Conservation (phyloP, 2,329 filamentous ascomycete species). For the Cladophialophora immunda region DNA sequence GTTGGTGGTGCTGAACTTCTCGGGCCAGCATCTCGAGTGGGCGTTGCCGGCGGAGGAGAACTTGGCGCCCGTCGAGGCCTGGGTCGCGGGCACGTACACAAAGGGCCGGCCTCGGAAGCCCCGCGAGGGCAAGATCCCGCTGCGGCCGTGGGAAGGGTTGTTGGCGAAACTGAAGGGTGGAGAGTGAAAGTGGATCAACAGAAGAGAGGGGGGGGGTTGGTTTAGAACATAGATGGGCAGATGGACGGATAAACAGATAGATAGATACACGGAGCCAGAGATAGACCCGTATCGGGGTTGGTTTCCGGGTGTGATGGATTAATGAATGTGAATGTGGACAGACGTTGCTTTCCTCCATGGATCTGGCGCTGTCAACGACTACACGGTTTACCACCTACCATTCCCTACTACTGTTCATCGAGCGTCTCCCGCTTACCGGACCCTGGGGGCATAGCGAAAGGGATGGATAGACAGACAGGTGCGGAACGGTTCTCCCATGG, state of each 20-base stretch:
- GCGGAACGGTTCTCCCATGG: no score
- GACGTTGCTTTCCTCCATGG: background rate
- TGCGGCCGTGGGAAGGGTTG: constrained; percentile 41
- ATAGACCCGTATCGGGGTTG: background rate
- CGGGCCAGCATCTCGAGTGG: constrained; percentile 39
- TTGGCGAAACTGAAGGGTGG: constrained; percentile 34
- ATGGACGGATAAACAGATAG: background rate
- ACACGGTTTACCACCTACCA: background rate
- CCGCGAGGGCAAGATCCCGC: constrained; percentile 26
- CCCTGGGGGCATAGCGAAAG: no score
- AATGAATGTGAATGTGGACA: background rate
- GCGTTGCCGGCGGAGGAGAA: constrained; percentile 33
- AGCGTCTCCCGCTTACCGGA: background rate
- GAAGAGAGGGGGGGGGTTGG: no score
- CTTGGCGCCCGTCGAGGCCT: constrained; percentile 32
- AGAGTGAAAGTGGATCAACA: background rate
- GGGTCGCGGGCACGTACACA: constrained; percentile 38
- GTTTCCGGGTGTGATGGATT: background rate
- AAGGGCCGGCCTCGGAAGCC: constrained; percentile 35
- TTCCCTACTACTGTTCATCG: no score
- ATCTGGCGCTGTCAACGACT: background rate
- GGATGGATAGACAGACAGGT: no score
- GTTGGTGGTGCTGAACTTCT: constrained; percentile 42
- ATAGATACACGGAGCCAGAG: background rate
- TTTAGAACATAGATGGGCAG: background rate